Evolutionary conservation across 345 rosid species (phyloP), one percentile per base, ranked within the genome.

Genomic region (Citrus maxima): DNA sequence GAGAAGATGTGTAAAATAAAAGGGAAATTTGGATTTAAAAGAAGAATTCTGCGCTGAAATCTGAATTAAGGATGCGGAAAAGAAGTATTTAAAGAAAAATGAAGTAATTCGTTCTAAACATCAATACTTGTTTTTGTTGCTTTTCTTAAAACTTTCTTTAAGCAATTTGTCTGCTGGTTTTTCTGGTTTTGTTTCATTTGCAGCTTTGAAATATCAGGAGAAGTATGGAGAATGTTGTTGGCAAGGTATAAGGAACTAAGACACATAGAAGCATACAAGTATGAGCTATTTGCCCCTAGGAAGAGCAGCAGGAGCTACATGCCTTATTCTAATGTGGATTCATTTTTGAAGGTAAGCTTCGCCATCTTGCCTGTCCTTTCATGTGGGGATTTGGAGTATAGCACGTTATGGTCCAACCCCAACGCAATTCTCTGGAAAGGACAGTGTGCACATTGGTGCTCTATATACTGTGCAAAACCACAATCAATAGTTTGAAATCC

Each of bases 261-360:
- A 69, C 21, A 18, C 37, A 16, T 65, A 75, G 55, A 72, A 67
- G 61, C 75, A 35, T 60, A 67, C 73, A 78, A 67, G 19, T 76
- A 72, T 24, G 80, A 79, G 35, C 80, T 56, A 42, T 83, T 79
- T 72, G 63, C 77, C 73, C 49, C 67, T 49, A 79, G 82, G 60
- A 83, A 54, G 70, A 68, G 79, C 13, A 76, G 82, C 56, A 80
- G 82, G 78, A 83, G 79, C 75, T 79, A 83, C 30, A 35, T 51
- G 85, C 85, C 85, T 56, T 83, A 83, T 70, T 83, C 82, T 10
- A 79, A 76, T n/a, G 82, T 83, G 2, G 85, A 83, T 72, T 79
- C 80, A 35, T 83, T 83, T 77, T 67, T 83, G 75, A 83, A 79
- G 82, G 85, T 79, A 72, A 61, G 74, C 51, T 54, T 55, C 4